Evolutionary conservation across 2,329 filamentous ascomycete species (phyloP).

Genomic region (Beauveria brongniartii): DNA sequence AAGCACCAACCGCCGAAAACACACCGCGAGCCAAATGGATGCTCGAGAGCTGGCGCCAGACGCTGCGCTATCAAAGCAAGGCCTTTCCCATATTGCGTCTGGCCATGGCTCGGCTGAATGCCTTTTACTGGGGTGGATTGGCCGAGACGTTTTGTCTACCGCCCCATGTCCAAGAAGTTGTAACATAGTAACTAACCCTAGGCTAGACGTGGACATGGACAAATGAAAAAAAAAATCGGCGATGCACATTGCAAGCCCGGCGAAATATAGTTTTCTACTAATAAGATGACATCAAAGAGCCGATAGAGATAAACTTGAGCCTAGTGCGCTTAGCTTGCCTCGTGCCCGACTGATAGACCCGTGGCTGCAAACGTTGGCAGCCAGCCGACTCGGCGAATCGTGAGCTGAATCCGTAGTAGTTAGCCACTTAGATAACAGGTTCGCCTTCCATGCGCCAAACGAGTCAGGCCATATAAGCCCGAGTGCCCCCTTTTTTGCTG

Average conservation of each 20-base stretch:
- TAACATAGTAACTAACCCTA: background rate
- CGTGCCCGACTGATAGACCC: background rate
- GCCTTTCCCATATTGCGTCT: conserved; percentile 11
- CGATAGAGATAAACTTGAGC: too few relatives aligned
- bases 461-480: conserved; percentile 6
- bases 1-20: conserved; percentile 13
- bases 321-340: background rate
- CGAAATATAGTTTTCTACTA: background rate
- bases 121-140: conserved; percentile 12
- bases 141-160: conserved; percentile 13
- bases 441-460: background rate
- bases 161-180: conserved; percentile 10
- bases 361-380: background rate
- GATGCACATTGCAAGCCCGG: background rate
- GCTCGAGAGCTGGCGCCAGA: conserved; percentile 13
- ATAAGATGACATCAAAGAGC: too few relatives aligned
- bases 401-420: background rate
- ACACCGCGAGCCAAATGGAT: conserved; percentile 12
- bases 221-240: background rate
- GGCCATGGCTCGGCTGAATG: conserved; percentile 12
- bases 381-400: background rate
- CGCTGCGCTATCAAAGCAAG: conserved; percentile 11
- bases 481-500: background rate
- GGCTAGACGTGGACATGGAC: background rate
- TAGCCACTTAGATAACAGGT: background rate